Percentiles rank a stretch among this genome's conserved stretches.
phyloP scores from a whole-genome alignment of 78 protist species.

The Isochrysis galbana region DNA sequence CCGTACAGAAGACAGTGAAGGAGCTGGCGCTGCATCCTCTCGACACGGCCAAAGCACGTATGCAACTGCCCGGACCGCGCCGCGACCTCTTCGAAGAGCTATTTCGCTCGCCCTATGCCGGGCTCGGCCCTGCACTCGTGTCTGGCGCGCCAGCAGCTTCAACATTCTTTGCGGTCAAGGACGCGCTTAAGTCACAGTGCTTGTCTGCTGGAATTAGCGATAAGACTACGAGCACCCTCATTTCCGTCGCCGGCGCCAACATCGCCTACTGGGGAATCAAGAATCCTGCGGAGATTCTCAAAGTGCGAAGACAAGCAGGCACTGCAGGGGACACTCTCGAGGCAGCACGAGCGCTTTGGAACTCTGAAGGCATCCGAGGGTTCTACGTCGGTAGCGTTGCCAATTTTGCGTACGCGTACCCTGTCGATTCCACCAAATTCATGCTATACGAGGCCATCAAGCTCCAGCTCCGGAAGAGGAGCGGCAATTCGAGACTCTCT shows the following conservation, averaged over 20 bases:
- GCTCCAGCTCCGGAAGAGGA: too few relatives aligned
- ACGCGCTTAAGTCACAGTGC: neutral
- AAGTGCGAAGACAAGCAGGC: conserved; percentile 56
- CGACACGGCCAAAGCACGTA: neutral
- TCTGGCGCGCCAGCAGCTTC: neutral
- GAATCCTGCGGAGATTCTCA: conserved; percentile 56
- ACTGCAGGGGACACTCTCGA: neutral
- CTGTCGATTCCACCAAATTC: conserved; percentile 51
- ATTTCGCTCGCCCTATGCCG: neutral
- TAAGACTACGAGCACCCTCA: neutral
- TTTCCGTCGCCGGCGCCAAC: neutral
- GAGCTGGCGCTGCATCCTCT: conserved; percentile 4
- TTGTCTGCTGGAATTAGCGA: neutral
- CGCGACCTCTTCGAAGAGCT: neutral
- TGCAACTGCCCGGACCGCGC: neutral
- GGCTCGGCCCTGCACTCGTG: neutral
- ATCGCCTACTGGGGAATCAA: conserved; percentile 41
- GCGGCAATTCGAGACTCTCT: neutral
- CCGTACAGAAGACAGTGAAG: neutral
- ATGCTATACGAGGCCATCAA: conserved; percentile 50
- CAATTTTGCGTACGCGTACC: conserved; percentile 32
- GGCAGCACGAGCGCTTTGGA: neutral
- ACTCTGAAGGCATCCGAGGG: neutral
- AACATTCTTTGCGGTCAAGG: conserved; percentile 1
- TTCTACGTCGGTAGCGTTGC: neutral